Evolutionary conservation across 192 early-diverging fungal genomes (phyloP).

Genomic region (Entomortierella lignicola): DNA sequence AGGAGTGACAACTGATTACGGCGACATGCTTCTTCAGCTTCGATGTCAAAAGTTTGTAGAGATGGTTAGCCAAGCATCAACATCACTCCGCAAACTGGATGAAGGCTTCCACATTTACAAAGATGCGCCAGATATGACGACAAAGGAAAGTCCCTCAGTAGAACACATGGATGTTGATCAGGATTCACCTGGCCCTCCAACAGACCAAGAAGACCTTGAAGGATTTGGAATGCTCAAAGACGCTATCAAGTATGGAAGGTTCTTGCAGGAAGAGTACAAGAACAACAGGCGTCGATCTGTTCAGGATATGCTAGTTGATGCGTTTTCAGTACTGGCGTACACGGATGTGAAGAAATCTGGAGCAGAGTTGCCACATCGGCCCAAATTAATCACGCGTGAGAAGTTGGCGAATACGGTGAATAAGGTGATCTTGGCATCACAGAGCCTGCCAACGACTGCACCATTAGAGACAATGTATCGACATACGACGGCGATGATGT

Average conservation of each 20-base stretch:
- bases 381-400: constrained; percentile 54
- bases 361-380: neutral
- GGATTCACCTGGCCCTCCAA: neutral
- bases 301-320: constrained; percentile 55
- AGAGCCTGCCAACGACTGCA: constrained; percentile 66
- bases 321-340: constrained; percentile 81
- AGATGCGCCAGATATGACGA: constrained; percentile 16
- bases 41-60: constrained; percentile 90
- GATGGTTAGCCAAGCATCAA: constrained; percentile 66
- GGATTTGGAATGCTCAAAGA: constrained; percentile 38
- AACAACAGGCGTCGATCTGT: constrained; percentile 10
- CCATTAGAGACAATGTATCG: constrained; percentile 65
- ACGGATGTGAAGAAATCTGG: constrained; percentile 54
- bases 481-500: constrained; percentile 45
- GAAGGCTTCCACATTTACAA: too few species aligned
- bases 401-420: constrained; percentile 75
- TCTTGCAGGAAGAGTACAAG: constrained; percentile 68
- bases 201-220: constrained; percentile 38
- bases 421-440: constrained; percentile 72
- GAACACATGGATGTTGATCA: constrained; percentile 56
- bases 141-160: constrained; percentile 3
- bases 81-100: constrained; percentile 35
- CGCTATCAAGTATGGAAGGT: constrained; percentile 63
- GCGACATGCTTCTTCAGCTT: constrained; percentile 79
- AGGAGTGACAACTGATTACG: constrained; percentile 67